Conservation (phyloP, 108 stramenopile species). For the Cyclotella distinguenda region DNA sequence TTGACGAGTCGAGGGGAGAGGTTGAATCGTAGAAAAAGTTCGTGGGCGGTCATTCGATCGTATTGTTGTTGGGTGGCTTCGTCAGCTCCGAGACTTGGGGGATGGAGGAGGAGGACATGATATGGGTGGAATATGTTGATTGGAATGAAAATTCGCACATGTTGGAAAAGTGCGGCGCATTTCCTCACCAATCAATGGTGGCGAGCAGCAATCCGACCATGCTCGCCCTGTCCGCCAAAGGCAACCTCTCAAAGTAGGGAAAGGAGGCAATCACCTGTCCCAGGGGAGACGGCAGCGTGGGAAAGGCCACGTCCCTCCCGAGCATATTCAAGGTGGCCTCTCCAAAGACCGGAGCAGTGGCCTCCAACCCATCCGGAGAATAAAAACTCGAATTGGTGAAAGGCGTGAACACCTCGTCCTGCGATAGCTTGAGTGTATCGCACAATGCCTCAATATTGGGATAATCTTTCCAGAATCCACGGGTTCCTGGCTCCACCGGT, state of each 20-base stretch:
- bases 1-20: conserved; percentile 76
- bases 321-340: no score
- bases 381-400: conserved; percentile 93
- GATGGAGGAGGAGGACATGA: neutral
- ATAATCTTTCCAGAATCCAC: conserved; percentile 96
- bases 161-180: neutral
- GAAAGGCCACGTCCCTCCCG: no score
- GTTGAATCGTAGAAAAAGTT: conserved; percentile 73
- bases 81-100: conserved; percentile 50
- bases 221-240: conserved; percentile 78
- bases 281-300: conserved; percentile 82
- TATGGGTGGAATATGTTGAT: no score
- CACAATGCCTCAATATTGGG: conserved; percentile 89
- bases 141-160: neutral
- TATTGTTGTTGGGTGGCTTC: conserved; percentile 68
- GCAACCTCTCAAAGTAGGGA: conserved; percentile 89
- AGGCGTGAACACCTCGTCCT: conserved; percentile 80
- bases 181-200: conserved; percentile 72
- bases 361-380: conserved; percentile 92
- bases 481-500: conserved; percentile 80
- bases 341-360: conserved; percentile 84
- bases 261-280: conserved; percentile 89
- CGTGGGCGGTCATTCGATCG: conserved; percentile 94
- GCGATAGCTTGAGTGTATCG: conserved; percentile 58
- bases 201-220: conserved; percentile 90